phyloP scores from a whole-genome alignment of 2,329 filamentous ascomycete genomes.

The Botrytis pseudocinerea region DNA sequence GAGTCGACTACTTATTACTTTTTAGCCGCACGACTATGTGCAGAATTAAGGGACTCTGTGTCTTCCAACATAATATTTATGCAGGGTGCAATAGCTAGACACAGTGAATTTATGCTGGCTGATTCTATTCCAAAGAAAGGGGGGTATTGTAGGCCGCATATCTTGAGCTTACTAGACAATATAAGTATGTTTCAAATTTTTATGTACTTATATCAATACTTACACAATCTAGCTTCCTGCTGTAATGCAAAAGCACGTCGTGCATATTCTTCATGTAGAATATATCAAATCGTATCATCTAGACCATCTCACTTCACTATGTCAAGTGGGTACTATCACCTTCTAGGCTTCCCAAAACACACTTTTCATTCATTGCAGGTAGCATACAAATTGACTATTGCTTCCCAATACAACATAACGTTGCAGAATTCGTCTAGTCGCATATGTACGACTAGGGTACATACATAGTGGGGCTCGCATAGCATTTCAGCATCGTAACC shows the following conservation, averaged over 20 bases:
- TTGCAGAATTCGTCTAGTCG: not conserved
- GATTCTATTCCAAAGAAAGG: no score
- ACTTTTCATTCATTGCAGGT: not conserved
- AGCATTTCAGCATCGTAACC: not conserved
- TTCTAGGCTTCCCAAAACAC: not conserved
- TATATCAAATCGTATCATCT: not conserved
- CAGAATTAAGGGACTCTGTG: not conserved
- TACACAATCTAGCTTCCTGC: not conserved
- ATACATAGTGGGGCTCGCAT: not conserved
- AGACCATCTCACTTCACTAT: not conserved
- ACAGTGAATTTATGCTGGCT: not conserved
- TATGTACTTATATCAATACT: not conserved
- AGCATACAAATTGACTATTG: not conserved
- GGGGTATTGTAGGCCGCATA: slow-evolving; percentile 6
- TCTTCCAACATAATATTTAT: not conserved
- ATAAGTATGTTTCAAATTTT: slow-evolving; percentile 1
- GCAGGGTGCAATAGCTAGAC: not conserved
- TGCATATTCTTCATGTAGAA: slow-evolving; percentile 2
- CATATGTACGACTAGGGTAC: slow-evolving; percentile 2
- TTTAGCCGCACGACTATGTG: not conserved
- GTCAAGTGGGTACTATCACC: not conserved
- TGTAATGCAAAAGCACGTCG: not conserved
- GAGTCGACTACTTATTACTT: not conserved
- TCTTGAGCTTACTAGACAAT: not conserved
- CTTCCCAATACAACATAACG: not conserved